Base-by-base conservation (phyloP, 2,329 filamentous ascomycete genomes). In the Penicillium decumbens region DNA sequence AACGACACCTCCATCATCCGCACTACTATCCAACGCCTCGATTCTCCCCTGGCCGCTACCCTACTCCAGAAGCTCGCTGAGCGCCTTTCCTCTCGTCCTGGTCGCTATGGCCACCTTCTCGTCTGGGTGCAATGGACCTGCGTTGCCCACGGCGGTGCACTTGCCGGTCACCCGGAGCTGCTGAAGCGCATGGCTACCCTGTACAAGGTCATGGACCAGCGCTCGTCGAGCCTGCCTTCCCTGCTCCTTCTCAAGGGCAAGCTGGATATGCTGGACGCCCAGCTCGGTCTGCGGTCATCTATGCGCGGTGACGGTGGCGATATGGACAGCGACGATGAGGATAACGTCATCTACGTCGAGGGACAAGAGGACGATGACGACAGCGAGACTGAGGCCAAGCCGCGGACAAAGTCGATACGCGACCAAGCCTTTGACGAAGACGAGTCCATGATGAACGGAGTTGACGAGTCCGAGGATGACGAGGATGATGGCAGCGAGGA, bases 71-170 rank as follows among this genome's bases (percentile, higher is more conserved):
- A 89, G 69, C 80, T 98, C 44, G 89, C 93, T 7, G 87, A 95
- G 60, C 82, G 91, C 51, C 81, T 98, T 67, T 86, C 95, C 71
- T 82, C 87, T 58, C 83, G 89, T 39, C 93, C 93, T 1, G 93
- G 92, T 3, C 83, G 93, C 47, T 92, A 93, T 12, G 90, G 91
- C 44, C 88, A 85, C 65, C 81, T 98, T 28, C 91, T 96, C 80
- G 82, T 87, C 13, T 98, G 93, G 91, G 87, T 97, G 38, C 91
- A 96, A 72, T 95, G 90, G 89, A 92, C 89, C 1, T 81, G 96
- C 47, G 83, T 96, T 29, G 85, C 88, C 1, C 93, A 98, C 66
- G 93, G 93, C 58, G 93, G 92, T 57, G 91, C 91, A 45, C 78
- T 98, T 43, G 89, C 91, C 9, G 86, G 86, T 28, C 89, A 95